Evolutionary conservation across 345 rosid species (phyloP).

Genomic region (Ricinus communis): DNA sequence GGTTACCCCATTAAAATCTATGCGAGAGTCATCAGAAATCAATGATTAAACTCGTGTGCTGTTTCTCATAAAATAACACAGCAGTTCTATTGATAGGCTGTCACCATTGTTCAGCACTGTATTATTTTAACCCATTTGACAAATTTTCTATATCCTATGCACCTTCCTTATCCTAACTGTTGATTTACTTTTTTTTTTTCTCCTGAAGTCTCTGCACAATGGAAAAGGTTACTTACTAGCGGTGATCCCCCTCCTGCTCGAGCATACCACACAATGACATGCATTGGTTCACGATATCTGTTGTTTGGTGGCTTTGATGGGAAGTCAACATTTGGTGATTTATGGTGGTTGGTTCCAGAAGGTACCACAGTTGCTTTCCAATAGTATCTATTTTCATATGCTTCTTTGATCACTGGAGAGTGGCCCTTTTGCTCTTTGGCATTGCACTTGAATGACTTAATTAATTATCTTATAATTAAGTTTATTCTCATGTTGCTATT

Average conservation of each 20-base stretch:
- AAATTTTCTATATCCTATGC: not conserved
- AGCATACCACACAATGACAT: slow-evolving; percentile 88
- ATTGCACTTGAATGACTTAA: not conserved
- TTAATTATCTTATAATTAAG: not conserved
- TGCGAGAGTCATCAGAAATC: too few relatives aligned
- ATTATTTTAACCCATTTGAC: not conserved
- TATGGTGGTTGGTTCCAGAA: slow-evolving; percentile 98
- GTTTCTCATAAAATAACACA: too few relatives aligned
- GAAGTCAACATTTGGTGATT: slow-evolving; percentile 81
- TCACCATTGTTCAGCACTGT: not conserved
- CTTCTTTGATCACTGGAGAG: not conserved
- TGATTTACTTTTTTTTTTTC: slow-evolving; percentile 3
- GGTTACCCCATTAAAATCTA: too few relatives aligned
- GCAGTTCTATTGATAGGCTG: not conserved
- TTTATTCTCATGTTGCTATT: not conserved
- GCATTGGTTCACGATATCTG: slow-evolving; percentile 69
- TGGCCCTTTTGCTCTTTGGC: not conserved
- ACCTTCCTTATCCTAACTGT: not conserved
- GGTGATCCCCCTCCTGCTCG: slow-evolving; percentile 86
- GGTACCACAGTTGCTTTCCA: slow-evolving; percentile 43
- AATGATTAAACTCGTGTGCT: too few relatives aligned
- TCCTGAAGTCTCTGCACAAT: slow-evolving; percentile 77
- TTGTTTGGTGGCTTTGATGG: slow-evolving; percentile 97
- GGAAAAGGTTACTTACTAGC: slow-evolving; percentile 73
- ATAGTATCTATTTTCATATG: not conserved